Base-by-base conservation (phyloP, 352 stramenopile genomes). In the Globisporangium mamillatum region DNA sequence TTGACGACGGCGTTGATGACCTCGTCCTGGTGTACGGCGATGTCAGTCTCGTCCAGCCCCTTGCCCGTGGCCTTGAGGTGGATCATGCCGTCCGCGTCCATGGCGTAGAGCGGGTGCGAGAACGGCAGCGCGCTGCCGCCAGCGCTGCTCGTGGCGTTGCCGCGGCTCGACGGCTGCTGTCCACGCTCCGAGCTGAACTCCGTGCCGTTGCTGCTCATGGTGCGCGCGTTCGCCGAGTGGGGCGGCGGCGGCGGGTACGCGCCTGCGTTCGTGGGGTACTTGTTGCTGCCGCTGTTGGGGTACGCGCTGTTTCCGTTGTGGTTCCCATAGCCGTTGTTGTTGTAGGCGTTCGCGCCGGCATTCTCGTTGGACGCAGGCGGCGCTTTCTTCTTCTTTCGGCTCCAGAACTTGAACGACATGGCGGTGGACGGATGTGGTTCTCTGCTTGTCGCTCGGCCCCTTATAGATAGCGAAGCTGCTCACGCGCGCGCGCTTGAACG, bases 21-120 rank as follows among this genome's bases (percentile, higher is more conserved):
- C 67, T 95, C 88, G 60, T 95, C 88, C 74, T 94, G 86, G 72
- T 94, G 86, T n/a, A 94, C 86, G 1, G 86, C 83, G 67, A 95
- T 80, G 63, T 95, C 88, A 34, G 85, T 89, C 69, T 94, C 86
- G 64, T 94, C 84, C 2, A 95, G 70, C 0, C 79, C 84, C 62
- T 93, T 94, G 69, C 84, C 86, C 34, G 88, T 94, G 34, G 86
- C 86, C 72, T 95, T 95, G 57, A 94, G 76, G 59, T 89, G 80
- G 60, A 95, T 89, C 85, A 93, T 94, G 24, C 88, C 88, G 41
- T 93, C 85, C 7, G 67, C 69, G 71, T 95, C 88, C 88, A 95
- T 94, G 9, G 85, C 81, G 67, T 94, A 95, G 9, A 94, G 74
- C 36, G 88, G 88, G 68, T 95, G 88, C 0, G 70, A 77, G 65